Evolutionary conservation across 768 basidiomycete genomes (phyloP).

Genomic region (Amanita exitialis): DNA sequence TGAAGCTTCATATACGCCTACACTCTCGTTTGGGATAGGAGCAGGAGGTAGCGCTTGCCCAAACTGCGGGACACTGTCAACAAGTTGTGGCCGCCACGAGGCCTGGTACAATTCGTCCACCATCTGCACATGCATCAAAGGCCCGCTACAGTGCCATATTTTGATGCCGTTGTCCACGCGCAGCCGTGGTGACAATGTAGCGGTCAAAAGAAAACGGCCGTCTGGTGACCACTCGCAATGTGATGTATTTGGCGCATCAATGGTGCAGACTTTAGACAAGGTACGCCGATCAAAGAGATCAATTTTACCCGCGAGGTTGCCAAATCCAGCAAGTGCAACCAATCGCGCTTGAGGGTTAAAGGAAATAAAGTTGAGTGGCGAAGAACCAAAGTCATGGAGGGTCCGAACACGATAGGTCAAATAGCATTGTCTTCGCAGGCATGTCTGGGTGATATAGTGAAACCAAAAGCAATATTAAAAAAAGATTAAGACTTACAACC

Average conservation of each 20-base stretch:
- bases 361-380: slow-evolving; percentile 84
- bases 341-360: slow-evolving; percentile 94
- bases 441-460: slow-evolving; percentile 45
- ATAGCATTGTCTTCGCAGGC: slow-evolving; percentile 90
- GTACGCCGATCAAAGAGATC: slow-evolving; percentile 87
- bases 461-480: background rate
- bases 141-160: slow-evolving; percentile 88
- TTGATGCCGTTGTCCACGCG: slow-evolving; percentile 98
- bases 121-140: slow-evolving; percentile 74
- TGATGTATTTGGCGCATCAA: slow-evolving; percentile 90
- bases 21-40: slow-evolving; percentile 54
- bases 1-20: slow-evolving; percentile 33
- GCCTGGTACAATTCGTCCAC: slow-evolving; percentile 88
- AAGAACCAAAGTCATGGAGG: slow-evolving; percentile 83
- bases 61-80: slow-evolving; percentile 61
- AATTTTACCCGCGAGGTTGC: slow-evolving; percentile 91
- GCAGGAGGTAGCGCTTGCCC: slow-evolving; percentile 55
- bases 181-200: slow-evolving; percentile 89
- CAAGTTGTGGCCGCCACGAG: slow-evolving; percentile 67
- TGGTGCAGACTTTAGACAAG: slow-evolving; percentile 65
- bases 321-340: slow-evolving; percentile 87
- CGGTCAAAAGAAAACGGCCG: slow-evolving; percentile 87
- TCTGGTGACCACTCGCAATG: slow-evolving; percentile 94
- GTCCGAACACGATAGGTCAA: slow-evolving; percentile 85
- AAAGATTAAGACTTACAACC: slow-evolving; percentile 60